Base-by-base conservation (phyloP, 1,284 basidiomycete genomes). In the Melampsora larici-populina region DNA sequence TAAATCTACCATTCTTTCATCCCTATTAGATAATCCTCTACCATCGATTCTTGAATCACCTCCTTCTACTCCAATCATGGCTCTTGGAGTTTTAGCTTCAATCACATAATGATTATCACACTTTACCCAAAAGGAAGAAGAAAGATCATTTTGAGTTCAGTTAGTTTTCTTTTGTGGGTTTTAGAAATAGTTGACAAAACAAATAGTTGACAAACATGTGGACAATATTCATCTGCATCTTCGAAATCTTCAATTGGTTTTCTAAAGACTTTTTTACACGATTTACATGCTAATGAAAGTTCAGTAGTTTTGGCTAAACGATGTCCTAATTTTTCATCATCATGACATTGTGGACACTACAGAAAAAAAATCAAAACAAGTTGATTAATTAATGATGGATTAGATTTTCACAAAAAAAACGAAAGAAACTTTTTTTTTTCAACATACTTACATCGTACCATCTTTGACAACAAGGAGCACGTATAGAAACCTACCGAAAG, bases 221-320 rank as follows among this genome's bases (percentile, higher is more conserved):
- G 96, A 83, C 97, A 99, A 84, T 90, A 98, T 85, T 99, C 96
- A 83, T 99, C 96, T 80, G 92, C 92, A 83, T 97, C 94, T 82
- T 99, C 97, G 83, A 93, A 98, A 36, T 84, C 86, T 0, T 87
- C 81, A 90, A 97, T 93, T 84, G 97, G 93, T 85, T 99, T 98
- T 79, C 96, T 86, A 84, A 99, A 98, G 1, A 93, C 94, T 85
- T 95, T 95, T 84, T 92, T 92, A 87, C 97, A 99, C 85, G 97
- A 97, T 85, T 99, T 99, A 87, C 97, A 99, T 81, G 92, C 86
- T 84, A 99, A 97, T 0, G 87, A 87, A 93, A 99, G 94, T 86
- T 98, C 96, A 63, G 86, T 87, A 70, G 92, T 93, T 85, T 90
- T 92, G 15, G 85, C 85, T 46, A 99, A 86, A 1, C 79, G 81